Base-by-base conservation (phyloP, 164 flowering plant genomes). In the Nymphaea colorata region DNA sequence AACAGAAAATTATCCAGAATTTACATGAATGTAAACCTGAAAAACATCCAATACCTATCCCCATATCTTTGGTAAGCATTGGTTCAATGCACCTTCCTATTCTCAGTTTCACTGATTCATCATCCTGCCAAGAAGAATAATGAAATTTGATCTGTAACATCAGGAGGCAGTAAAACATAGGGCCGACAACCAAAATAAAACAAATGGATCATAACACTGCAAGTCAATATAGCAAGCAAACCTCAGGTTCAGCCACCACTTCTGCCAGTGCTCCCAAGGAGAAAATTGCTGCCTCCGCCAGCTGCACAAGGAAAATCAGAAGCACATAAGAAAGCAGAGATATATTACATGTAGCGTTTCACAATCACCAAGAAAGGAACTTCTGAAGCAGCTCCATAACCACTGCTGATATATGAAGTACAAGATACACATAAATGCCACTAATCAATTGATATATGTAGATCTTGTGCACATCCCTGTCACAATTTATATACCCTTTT, bases 271-370 rank as follows among this genome's bases (percentile, higher is more conserved):
- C 88, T 72, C 88, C 78, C 80, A 92, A 79, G 65, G 88, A 86
- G 79, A 81, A 88, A 10, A 92, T 71, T n/a, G 81, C 71, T 65
- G 99, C 99, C 80, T 95, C 99, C 71, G 85, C 78, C 47, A 85
- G 79, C 99, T 95, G 88, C 51, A 66, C 53, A 64, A 16, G 11
- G 59, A 61, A 62, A 6, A 14, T 25, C 42, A 5, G 66, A 61
- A 61, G 11, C 8, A 6, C 4, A 36, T 11, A n/a, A 61, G 64
- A 2, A 17, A 8, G 16, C 6, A 17, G 4, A n/a, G 64, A n/a
- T 61, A 3, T 1, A 12, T 4, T 47, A 47, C 7, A 47, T 47
- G 12, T 47, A 47, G 55, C 12, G 7, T 47, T 2, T 47, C 55
- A 4, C 55, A 4, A 47, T 47, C 55, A 25, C 36, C 36, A 25